Evolutionary conservation across 352 stramenopile genomes (phyloP), one percentile per base, ranked within the genome.

Genomic region (Globisporangium heterothallicum): DNA sequence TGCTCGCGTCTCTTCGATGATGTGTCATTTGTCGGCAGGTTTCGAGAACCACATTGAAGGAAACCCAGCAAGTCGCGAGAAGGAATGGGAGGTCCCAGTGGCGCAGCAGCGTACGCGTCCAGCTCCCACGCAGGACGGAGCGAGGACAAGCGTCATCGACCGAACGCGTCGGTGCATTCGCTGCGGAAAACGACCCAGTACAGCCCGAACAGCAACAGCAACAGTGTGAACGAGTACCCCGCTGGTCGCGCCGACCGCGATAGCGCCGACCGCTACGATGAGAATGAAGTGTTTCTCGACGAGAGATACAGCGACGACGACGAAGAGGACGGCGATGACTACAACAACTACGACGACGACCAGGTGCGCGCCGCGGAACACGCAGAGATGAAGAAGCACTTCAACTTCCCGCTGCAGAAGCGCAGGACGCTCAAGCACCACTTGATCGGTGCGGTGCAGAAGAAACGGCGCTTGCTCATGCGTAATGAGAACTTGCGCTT

Each of bases 401-500:
- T 88, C 49, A 76, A 55, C 10, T 84, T 88, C 61, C 64, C 60
- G n/a, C 53, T 73, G 9, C 59, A 79, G 52, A 68, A 55, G 42
- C 53, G 58, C 9, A 70, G 61, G 43, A 68, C 56, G 6, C 45
- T 80, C 9, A 58, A 62, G 14, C 55, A 59, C 45, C 59, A 74
- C 12, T 71, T 84, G 27, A 50, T 80, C 35, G 63, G 63, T 26
- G 59, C 72, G 3, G 74, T 90, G 68, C 65, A 65, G 27, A 68
- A 72, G 44, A 88, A 88, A 53, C 71, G 75, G 27, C 78, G 72
- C 5, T 63, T 88, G 66, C 58, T 88, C 46, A 63, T 69, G 52
- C 72, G 68, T 58, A 86, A 80, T 44, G 70, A 89, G 57, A 89
- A 88, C 54, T 52, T 92, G 48, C 81, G 76, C 53, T 89, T 90